Evolutionary conservation across 331 rosid species (phyloP), one percentile per base, ranked within the genome.

Genomic region (Acacia pycnantha): DNA sequence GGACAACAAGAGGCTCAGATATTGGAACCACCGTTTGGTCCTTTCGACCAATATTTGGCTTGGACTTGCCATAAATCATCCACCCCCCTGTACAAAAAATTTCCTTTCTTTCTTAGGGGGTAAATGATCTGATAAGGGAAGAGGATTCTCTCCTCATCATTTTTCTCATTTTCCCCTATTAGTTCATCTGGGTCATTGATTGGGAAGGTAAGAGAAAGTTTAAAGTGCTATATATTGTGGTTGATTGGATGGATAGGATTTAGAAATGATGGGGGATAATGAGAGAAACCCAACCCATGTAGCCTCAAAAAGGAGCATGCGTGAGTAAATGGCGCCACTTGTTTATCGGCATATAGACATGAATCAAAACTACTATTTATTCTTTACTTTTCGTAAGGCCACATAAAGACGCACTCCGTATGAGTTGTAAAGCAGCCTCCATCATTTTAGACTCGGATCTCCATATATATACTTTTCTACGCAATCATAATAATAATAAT

Each of bases 381-480:
- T 54, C 47, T 66, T 69, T 71, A 33, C 41, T 53, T 50, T 70
- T 8, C 56, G 24, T 59, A 68, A 19, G 8, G 19, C 56, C 86
- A 76, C 85, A 81, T 50, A 73, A 70, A 84, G 76, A 58, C 70
- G 67, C 40, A 78, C 76, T 72, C 51, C 79, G 8, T n/a, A 66
- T 83, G 87, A 69, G 88, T 48, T 81, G 86, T 79, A 84, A 86
- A 73, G 85, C 27, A 33, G 16, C 29, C 27, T 62, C 54, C 70
- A 67, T 84, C 68, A 18, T 70, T 75, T 79, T 33, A 66, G 84
- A 79, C 85, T 73, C 85, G 40, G 76, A 88, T 86, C 88, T 86
- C 85, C 70, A 79, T 65, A 67, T 65, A 75, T 44, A 41, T 5
- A 4, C 35, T 33, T 43, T 16, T 78, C 64, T 77, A 74, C 75